phyloP scores from a whole-genome alignment of 2,329 filamentous ascomycete genomes.

The Botrytis pseudocinerea region DNA sequence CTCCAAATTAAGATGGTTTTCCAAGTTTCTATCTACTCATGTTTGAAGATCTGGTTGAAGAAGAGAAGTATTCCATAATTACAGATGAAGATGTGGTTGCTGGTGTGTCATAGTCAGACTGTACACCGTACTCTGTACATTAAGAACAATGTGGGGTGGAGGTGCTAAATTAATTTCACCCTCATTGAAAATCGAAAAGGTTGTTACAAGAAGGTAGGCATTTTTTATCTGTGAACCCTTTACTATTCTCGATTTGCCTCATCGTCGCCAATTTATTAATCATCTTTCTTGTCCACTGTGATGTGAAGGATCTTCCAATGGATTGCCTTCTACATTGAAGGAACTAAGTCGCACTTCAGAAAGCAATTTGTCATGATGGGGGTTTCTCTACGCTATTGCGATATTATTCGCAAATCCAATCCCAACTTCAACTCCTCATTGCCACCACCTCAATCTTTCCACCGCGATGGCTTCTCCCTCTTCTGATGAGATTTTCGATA shows the following conservation, averaged over 20 bases:
- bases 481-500: constrained; percentile 32
- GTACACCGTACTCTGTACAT: neutral
- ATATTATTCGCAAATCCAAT: neutral
- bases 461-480: constrained; percentile 18
- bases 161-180: neutral
- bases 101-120: neutral
- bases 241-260: neutral
- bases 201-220: neutral
- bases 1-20: neutral
- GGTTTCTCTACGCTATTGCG: neutral
- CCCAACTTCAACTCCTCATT: neutral
- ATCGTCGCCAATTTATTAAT: neutral
- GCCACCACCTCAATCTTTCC: neutral
- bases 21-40: neutral
- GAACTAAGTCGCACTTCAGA: neutral
- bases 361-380: neutral
- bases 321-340: neutral
- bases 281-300: neutral
- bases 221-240: neutral
- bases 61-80: neutral
- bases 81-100: neutral
- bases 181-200: neutral
- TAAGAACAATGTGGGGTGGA: neutral
- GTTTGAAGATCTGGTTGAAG: neutral
- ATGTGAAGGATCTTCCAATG: no score